Evolutionary conservation across 2,329 filamentous ascomycete species (phyloP).

Genomic region (Trichoderma koningii): DNA sequence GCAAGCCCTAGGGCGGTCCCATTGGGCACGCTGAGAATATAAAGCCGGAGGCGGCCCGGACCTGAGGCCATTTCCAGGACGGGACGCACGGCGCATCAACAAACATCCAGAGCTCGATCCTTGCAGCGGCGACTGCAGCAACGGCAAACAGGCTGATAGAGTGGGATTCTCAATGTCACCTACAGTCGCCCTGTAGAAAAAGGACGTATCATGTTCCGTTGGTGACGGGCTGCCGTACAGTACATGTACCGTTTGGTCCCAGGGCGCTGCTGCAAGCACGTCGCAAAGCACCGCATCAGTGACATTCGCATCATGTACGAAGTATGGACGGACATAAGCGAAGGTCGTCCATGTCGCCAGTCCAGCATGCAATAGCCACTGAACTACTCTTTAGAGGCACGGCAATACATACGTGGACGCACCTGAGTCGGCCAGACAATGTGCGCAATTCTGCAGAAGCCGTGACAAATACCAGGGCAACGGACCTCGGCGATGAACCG

Average conservation of each 20-base stretch:
- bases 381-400: background rate
- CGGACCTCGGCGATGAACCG: constrained; percentile 8
- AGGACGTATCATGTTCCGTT: too few relatives aligned
- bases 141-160: background rate
- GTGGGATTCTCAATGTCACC: background rate
- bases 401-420: constrained; percentile 23
- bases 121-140: constrained; percentile 18
- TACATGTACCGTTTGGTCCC: background rate
- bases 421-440: constrained; percentile 12
- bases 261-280: background rate
- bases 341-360: constrained; percentile 3
- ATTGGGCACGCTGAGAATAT: background rate
- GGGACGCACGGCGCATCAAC: constrained; percentile 19
- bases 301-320: background rate
- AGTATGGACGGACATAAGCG: constrained; percentile 10
- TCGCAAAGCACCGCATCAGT: background rate
- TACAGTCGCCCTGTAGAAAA: too few relatives aligned
- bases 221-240: too few relatives aligned
- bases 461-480: background rate
- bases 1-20: background rate
- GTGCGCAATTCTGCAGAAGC: constrained; percentile 7
- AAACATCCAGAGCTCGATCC: constrained; percentile 20
- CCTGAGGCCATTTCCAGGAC: constrained; percentile 11
- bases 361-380: background rate
- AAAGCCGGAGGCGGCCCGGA: background rate